Evolutionary conservation across 2,329 filamentous ascomycete genomes (phyloP).

Genomic region (Fusarium sp.): DNA sequence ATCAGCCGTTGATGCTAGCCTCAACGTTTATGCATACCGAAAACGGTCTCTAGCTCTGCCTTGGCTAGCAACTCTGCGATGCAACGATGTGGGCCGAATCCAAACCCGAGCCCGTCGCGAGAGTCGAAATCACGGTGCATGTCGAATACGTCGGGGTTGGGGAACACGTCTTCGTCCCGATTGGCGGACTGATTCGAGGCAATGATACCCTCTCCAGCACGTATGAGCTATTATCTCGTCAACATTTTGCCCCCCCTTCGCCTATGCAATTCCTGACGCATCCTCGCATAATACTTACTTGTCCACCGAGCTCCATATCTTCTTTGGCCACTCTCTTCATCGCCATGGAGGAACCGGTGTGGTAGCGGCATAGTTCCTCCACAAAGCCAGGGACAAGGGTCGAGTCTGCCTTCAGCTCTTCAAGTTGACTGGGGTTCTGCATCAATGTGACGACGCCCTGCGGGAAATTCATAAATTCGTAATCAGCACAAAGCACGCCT

Average conservation of each 20-base stretch:
- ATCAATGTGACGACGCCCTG: conserved; percentile 58
- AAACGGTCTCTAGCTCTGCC: conserved; percentile 57
- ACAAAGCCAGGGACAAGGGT: conserved; percentile 54
- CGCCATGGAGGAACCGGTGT: conserved; percentile 59
- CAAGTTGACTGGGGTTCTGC: conserved; percentile 56
- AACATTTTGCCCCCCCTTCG: not conserved
- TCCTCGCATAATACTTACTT: conserved; percentile 40
- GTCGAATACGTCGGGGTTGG: conserved; percentile 56
- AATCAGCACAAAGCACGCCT: not conserved
- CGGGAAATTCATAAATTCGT: not conserved
- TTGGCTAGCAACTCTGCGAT: conserved; percentile 58
- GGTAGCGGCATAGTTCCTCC: conserved; percentile 61
- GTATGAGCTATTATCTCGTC: conserved; percentile 47
- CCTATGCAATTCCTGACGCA: not conserved
- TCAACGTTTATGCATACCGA: conserved; percentile 49
- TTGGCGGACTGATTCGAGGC: conserved; percentile 59
- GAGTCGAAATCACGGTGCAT: conserved; percentile 51
- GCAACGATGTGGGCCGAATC: conserved; percentile 60
- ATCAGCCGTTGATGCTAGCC: not conserved
- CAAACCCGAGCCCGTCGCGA: conserved; percentile 57
- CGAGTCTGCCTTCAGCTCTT: conserved; percentile 54
- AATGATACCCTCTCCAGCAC: conserved; percentile 59
- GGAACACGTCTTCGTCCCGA: conserved; percentile 58
- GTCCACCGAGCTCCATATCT: conserved; percentile 57
- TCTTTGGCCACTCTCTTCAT: conserved; percentile 60